Conservation (phyloP, 2,329 filamentous ascomycete genomes). For the Claviceps purpurea region DNA sequence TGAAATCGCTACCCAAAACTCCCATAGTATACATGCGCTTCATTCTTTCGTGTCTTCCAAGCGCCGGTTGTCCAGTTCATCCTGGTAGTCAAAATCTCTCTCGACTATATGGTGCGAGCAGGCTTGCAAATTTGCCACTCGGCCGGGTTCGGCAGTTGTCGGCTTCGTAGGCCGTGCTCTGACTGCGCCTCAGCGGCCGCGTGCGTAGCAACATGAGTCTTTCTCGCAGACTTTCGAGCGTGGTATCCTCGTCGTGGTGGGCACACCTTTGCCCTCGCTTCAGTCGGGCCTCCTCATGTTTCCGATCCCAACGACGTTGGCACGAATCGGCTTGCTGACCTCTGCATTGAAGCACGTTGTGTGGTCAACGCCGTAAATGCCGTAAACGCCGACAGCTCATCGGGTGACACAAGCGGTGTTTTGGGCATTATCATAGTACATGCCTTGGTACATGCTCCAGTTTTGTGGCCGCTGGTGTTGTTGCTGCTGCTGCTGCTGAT, state of each 20-base stretch:
- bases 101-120: not conserved
- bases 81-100: not conserved
- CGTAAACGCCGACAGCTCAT: not conserved
- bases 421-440: conserved; percentile 15
- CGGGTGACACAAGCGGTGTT: conserved; percentile 6
- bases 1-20: not conserved
- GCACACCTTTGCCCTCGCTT: no score
- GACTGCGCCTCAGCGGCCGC: no score
- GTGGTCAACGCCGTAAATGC: not conserved
- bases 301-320: no score
- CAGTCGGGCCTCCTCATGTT: no score
- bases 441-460: conserved; percentile 19
- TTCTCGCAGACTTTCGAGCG: no score
- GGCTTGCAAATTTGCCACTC: not conserved
- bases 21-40: not conserved
- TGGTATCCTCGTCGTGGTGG: no score
- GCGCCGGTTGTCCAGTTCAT: not conserved
- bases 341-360: not conserved
- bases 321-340: no score
- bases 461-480: conserved; percentile 16
- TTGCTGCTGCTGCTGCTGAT: conserved; percentile 13
- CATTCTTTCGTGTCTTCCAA: not conserved
- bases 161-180: not conserved
- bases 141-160: not conserved
- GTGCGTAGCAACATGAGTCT: no score